Evolutionary conservation across 2,329 filamentous ascomycete species (phyloP), one percentile per base, ranked within the genome.

Genomic region (Xylaria sp.): DNA sequence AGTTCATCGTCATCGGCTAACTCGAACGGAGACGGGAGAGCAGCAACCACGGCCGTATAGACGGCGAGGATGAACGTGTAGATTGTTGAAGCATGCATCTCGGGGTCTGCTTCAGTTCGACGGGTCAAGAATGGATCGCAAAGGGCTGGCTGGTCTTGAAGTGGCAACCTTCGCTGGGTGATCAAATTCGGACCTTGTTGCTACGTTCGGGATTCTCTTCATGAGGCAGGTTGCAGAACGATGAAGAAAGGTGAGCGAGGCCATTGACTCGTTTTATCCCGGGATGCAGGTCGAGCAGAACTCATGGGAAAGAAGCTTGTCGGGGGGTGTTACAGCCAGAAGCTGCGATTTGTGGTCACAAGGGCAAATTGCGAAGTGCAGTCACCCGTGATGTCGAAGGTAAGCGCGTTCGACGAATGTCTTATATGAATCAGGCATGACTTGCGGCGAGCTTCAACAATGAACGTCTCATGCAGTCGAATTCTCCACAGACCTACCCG

Each of bases 21-120:
- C 34, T 57, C 52, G 19, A 47, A 11, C 48, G 55, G 62, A 42
- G 61, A 61, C n/a, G 63, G 63, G 13, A 63, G 50, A 6, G 59
- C 63, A 57, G n/a, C 56, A 30, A 62, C 47, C 11, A 49, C 50
- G 51, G 44, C n/a, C 46, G 57, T 59, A 59, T 59, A 59, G 34
- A 57, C 35, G 57, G 59, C 57, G 13, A 65, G 19, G 58, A 55
- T 58, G n/a, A 63, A 37, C 52, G 59, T 13, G 44, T 48, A 35
- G 46, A 63, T 51, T 23, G 35, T 23, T 5, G 55, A 57, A 48
- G 54, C 8, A 54, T 59, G 55, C 63, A 65, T 65, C 52, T 61
- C 62, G 52, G 16, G 34, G 48, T 46, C 49, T 47, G 44, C 39
- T 39, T 62, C 10, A 53, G 37, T 47, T 16, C 47, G 23, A 13